Conservation (phyloP, 169 alveolate species). For the Blepharisma undulans region DNA sequence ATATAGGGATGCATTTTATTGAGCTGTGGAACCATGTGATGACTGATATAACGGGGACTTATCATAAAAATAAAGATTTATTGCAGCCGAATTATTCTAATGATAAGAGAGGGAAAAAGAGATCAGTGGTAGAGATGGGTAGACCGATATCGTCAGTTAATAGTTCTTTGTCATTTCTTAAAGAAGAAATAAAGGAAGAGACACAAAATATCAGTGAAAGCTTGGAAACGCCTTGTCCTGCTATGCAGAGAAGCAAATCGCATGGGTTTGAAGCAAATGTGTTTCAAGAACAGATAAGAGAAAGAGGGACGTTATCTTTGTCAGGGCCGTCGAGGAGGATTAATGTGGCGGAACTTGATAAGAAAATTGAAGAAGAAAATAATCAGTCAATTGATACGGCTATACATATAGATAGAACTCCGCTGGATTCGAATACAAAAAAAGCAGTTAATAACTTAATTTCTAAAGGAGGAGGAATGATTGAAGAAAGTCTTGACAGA, state of each 20-base stretch:
- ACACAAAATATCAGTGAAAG: background rate
- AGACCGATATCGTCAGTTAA: background rate
- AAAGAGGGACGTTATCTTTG: background rate
- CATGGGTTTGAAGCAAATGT: background rate
- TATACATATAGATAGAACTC: background rate
- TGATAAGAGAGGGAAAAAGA: background rate
- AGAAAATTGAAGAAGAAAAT: background rate
- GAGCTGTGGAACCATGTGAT: slow-evolving; percentile 53
- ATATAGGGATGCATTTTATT: slow-evolving; percentile 83
- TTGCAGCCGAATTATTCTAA: background rate
- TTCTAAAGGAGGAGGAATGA: background rate
- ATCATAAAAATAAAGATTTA: slow-evolving; percentile 9
- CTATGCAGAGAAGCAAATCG: background rate
- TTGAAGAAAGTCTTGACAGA: background rate
- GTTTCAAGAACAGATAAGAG: background rate
- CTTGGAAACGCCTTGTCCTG: background rate
- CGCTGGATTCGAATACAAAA: background rate
- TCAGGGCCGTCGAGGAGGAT: background rate
- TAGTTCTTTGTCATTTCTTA: background rate
- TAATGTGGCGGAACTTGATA: slow-evolving; percentile 1
- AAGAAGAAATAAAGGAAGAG: background rate
- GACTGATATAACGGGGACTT: slow-evolving; percentile 29
- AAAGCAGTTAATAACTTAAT: background rate
- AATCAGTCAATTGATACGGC: background rate
- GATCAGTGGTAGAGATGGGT: background rate